Conservation (phyloP, 2,329 filamentous ascomycete species). For the Calcarisporium arbuscula region DNA sequence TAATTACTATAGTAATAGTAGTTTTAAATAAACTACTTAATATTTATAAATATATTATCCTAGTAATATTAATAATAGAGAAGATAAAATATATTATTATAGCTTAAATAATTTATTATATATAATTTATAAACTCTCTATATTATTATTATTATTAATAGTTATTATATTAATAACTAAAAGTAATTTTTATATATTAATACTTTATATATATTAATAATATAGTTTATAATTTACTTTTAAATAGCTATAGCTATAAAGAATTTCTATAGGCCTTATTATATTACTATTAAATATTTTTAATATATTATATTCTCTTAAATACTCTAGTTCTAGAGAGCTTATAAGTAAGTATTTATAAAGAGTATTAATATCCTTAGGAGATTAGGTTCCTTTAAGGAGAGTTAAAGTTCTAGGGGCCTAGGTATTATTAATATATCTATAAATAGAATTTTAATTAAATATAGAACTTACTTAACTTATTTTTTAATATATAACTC, state of each 20-base stretch:
- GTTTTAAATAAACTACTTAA: conserved; percentile 2
- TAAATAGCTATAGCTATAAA: not conserved
- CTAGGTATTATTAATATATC: no score
- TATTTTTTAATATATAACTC: not conserved
- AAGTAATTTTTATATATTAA: conserved; percentile 1
- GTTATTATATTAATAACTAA: conserved; percentile 1
- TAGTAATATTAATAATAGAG: no score
- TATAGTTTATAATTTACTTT: conserved; percentile 2
- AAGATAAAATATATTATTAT: no score
- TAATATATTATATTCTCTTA: not conserved
- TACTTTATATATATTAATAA: conserved; percentile 3
- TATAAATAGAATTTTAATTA: conserved; percentile 2
- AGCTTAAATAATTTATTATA: no score
- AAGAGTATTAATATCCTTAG: not conserved
- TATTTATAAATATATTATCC: no score
- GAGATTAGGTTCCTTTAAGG: not conserved
- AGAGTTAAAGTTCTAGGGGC: no score
- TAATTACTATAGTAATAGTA: not conserved
- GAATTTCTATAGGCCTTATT: conserved; percentile 1
- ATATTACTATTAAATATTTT: conserved; percentile 1
- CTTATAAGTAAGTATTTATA: not conserved
- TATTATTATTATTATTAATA: conserved; percentile 2
- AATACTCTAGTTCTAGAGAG: not conserved
- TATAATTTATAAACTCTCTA: conserved; percentile 1
- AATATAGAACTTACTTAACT: conserved; percentile 1